A percentile compares a stretch with the other conserved stretches of the same genome.
These are phyloP conservation scores for Aspergillus cristatus DNA, from an alignment of 495 filamentous ascomycete species.

Conservation along the genomic window DNA sequence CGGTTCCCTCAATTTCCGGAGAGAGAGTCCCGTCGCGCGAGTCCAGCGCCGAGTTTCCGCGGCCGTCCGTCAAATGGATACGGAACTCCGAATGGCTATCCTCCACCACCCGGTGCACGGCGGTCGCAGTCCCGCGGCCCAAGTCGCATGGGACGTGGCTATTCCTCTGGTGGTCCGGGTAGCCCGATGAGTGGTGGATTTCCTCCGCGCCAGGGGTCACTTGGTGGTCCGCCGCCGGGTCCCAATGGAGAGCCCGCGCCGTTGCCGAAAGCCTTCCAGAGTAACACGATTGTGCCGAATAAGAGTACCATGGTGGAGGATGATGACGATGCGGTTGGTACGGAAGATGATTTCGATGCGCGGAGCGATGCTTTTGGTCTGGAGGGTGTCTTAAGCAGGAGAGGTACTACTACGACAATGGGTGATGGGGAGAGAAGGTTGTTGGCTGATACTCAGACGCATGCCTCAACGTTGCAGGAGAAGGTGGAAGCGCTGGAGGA, in stretches of 20 bases:
- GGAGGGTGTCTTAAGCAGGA: slow-evolving; percentile 42
- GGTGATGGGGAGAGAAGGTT: slow-evolving; percentile 61
- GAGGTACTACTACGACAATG: slow-evolving; percentile 41
- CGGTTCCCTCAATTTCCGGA: slow-evolving; percentile 74
- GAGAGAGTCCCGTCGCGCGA: slow-evolving; percentile 58
- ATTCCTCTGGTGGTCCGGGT: slow-evolving; percentile 30
- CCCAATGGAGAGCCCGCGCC: slow-evolving; percentile 44
- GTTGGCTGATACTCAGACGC: slow-evolving; percentile 65
- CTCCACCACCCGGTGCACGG: slow-evolving; percentile 27
- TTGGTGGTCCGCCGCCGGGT: slow-evolving; percentile 34
- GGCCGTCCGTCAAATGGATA: slow-evolving; percentile 44
- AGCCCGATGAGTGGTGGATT: slow-evolving; percentile 27
- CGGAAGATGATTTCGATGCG: slow-evolving; percentile 54
- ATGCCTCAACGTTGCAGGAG: slow-evolving; percentile 63
- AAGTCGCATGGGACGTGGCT: slow-evolving; percentile 27
- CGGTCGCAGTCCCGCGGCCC: slow-evolving; percentile 35
- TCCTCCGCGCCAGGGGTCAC: slow-evolving; percentile 36
- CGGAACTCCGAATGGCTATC: slow-evolving; percentile 31
- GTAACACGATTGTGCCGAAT: slow-evolving; percentile 91
- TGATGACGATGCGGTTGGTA: slow-evolving; percentile 61
- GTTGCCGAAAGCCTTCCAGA: slow-evolving; percentile 83
- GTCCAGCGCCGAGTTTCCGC: slow-evolving; percentile 51
- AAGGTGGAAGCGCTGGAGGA: slow-evolving; percentile 66
- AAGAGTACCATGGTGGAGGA: slow-evolving; percentile 98
- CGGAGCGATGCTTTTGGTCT: slow-evolving; percentile 57